Base-by-base conservation (phyloP, 148 eudicot genomes). In the Mesembryanthemum crystallinum region DNA sequence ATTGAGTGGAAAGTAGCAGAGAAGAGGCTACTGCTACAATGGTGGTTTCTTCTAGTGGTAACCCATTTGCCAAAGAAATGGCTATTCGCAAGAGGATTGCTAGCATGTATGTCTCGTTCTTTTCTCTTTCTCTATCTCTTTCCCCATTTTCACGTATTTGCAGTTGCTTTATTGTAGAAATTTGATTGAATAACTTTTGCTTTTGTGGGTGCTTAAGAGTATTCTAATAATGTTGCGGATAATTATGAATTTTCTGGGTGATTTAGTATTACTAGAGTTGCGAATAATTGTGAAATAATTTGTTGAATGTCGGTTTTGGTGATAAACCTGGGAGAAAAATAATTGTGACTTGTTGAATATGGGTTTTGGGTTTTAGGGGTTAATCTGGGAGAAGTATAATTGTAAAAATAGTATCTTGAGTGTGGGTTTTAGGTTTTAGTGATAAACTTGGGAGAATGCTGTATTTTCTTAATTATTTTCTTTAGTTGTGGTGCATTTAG, bases 21-120 rank as follows among this genome's bases (percentile, higher is more conserved):
- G n/a, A n/a, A n/a, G n/a, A n/a, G n/a, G n/a, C n/a, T n/a, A n/a
- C 12, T 13, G 1, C 15, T 12, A 49, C 32, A 64, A 91, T 89
- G 97, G 91, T 92, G 85, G 89, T 85, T 76, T 81, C 88, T 35
- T 81, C 91, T 30, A 72, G 83, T 39, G 76, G 82, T 25, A 90
- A 81, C 67, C 7, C 85, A 27, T 90, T 88, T 35, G 78, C 87
- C 78, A 92, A 90, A 81, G 94, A 92, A 78, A 87, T 92, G 67
- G 67, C 79, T 43, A 88, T 90, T 75, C 85, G 97, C 74, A 87
- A 72, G 77, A 80, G 91, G 60, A 89, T 92, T 67, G 78, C 83
- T 62, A 82, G 77, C 86, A 87, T 92, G 97, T 92, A 83, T n/a
- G 45, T 62, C 28, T 75, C 51, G 74, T 29, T 60, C 45, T 23